These are phyloP conservation scores for Pelagomonas calceolata DNA, from an alignment of 108 stramenopile genomes.

Conservation along the genomic window DNA sequence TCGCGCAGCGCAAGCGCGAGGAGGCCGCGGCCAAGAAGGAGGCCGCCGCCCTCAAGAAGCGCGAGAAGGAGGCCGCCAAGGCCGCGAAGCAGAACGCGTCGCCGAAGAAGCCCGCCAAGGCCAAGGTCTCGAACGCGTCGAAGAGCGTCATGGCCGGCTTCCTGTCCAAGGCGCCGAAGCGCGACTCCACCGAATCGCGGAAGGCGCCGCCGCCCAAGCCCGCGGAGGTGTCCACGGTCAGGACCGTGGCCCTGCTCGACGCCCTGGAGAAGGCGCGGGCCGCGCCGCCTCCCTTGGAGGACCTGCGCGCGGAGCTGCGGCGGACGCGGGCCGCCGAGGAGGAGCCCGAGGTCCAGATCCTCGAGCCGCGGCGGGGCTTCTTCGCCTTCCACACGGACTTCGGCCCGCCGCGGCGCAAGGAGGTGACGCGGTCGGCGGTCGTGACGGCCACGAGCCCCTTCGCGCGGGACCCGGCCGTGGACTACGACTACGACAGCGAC, in stretches of 20 bases:
- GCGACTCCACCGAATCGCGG: no score
- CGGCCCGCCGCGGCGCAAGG: neutral
- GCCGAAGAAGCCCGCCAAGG: neutral
- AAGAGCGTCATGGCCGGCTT: no score
- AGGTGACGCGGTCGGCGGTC: neutral
- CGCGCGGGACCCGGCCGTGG: neutral
- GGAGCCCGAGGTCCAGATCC: no score
- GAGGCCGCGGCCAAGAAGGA: neutral
- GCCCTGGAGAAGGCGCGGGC: neutral
- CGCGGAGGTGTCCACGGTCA: neutral
- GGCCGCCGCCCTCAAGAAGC: neutral
- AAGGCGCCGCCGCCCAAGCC: neutral
- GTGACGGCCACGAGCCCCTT: neutral
- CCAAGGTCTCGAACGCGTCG: neutral
- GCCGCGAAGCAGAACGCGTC: neutral
- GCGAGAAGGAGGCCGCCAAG: neutral
- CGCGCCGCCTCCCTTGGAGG: neutral
- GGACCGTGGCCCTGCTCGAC: neutral
- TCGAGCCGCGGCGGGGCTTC: neutral
- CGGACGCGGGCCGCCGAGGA: neutral
- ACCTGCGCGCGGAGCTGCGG: neutral
- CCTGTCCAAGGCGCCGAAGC: no score
- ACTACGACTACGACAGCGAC: neutral
- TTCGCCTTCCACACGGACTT: neutral
- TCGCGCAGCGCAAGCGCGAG: neutral